Evolutionary conservation across 2,329 filamentous ascomycete genomes (phyloP).

Genomic region (Hypoxylon rubiginosum): DNA sequence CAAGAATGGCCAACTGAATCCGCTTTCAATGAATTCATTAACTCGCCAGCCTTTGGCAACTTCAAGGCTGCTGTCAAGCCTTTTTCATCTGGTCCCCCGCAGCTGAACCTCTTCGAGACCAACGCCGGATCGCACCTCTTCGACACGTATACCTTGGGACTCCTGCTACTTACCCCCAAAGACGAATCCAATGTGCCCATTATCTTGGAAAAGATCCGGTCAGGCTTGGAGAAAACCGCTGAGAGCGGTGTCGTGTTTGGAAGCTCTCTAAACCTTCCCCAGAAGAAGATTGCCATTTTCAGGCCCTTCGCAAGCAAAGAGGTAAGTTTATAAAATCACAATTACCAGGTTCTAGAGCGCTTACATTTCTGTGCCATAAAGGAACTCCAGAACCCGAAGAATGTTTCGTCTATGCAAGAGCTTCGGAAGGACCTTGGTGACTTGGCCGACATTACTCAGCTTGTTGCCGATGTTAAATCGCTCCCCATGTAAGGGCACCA

Average conservation of each 20-base stretch:
- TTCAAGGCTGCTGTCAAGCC: conserved; percentile 19
- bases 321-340: conserved; percentile 21
- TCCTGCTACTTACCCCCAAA: conserved; percentile 31
- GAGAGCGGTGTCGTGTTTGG: conserved; percentile 28
- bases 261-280: conserved; percentile 30
- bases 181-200: conserved; percentile 12
- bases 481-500: neutral
- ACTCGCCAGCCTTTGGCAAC: conserved; percentile 13
- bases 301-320: conserved; percentile 20
- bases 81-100: conserved; percentile 22
- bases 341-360: neutral
- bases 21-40: conserved; percentile 26
- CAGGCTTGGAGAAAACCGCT: conserved; percentile 14
- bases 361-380: conserved; percentile 6
- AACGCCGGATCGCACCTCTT: conserved; percentile 27
- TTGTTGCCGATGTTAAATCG: conserved; percentile 27
- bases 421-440: conserved; percentile 15
- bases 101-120: conserved; percentile 34
- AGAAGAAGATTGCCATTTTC: conserved; percentile 28
- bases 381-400: conserved; percentile 24
- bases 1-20: conserved; percentile 33
- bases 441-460: conserved; percentile 32
- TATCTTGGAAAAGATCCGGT: conserved; percentile 23
- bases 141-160: conserved; percentile 17
- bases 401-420: conserved; percentile 16